phyloP scores from a whole-genome alignment of 2,329 filamentous ascomycete species.

The Aspergillus sp. region DNA sequence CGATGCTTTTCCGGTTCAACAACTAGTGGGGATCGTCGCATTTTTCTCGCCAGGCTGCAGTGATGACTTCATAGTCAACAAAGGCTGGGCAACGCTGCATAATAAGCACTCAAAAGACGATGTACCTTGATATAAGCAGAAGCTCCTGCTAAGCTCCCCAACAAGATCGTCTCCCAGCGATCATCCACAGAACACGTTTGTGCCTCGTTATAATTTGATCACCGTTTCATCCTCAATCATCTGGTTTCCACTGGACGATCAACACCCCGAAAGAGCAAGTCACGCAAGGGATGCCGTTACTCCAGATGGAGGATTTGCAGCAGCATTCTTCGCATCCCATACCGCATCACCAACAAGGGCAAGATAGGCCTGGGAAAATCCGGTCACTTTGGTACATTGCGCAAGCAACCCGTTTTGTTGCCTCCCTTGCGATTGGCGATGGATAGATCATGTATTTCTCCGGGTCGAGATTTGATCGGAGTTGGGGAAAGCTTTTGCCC shows the following conservation, averaged over 20 bases:
- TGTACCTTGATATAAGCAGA: neutral
- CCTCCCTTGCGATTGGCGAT: conserved; percentile 5
- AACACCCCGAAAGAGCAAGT: neutral
- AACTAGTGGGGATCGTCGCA: neutral
- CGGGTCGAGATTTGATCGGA: neutral
- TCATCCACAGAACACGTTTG: neutral
- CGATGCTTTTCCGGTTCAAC: neutral
- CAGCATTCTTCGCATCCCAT: conserved; percentile 7
- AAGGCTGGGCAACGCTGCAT: neutral
- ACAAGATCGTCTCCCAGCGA: neutral
- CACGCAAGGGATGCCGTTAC: conserved; percentile 8
- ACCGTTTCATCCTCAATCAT: neutral
- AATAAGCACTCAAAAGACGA: neutral
- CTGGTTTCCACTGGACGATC: neutral
- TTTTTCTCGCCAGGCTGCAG: neutral
- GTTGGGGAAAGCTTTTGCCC: neutral
- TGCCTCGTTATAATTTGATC: neutral
- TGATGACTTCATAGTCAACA: neutral
- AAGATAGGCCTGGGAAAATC: conserved; percentile 2
- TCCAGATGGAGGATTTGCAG: conserved; percentile 4
- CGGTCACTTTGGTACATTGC: conserved; percentile 3
- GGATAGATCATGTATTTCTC: neutral
- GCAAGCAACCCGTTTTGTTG: neutral
- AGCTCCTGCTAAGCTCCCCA: no score
- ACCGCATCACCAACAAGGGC: conserved; percentile 5